A percentile compares a stretch with the other conserved stretches of the same genome.
Evolutionary conservation across 805 yeast genomes (phyloP).

Genomic region (Zygoascus ofunaensis): DNA sequence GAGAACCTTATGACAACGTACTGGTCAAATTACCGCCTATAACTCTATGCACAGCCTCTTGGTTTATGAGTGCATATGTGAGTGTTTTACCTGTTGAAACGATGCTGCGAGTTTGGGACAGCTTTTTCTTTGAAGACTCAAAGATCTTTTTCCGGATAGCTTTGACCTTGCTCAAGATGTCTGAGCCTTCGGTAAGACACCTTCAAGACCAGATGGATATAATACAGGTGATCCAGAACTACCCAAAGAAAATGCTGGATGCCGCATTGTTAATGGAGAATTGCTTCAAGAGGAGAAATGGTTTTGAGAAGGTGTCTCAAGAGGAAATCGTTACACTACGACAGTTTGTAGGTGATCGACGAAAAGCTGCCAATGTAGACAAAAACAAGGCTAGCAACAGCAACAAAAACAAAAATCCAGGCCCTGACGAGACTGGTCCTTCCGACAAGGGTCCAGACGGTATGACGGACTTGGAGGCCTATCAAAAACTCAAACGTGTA

Average conservation of each 20-base stretch:
- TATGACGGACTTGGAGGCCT: conserved; percentile 3
- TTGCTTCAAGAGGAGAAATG: conserved; percentile 19
- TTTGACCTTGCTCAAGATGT: conserved; percentile 63
- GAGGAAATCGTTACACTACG: conserved; percentile 74
- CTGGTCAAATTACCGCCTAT: conserved; percentile 78
- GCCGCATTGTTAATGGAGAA: conserved; percentile 16
- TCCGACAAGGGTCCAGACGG: background rate
- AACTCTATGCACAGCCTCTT: conserved; percentile 86
- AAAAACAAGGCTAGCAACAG: background rate
- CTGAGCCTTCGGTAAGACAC: conserved; percentile 53
- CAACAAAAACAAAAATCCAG: background rate
- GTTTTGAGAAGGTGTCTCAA: conserved; percentile 65
- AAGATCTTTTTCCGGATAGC: conserved; percentile 77
- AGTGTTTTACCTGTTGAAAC: conserved; percentile 86
- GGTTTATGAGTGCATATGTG: conserved; percentile 97
- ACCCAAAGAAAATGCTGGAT: conserved; percentile 54
- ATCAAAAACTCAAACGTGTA: background rate
- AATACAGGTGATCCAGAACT: conserved; percentile 78
- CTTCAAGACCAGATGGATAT: conserved; percentile 46
- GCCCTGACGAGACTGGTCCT: background rate
- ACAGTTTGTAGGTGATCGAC: conserved; percentile 54
- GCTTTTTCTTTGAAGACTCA: conserved; percentile 85
- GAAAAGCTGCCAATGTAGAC: conserved; percentile 12
- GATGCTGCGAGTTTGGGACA: conserved; percentile 87
- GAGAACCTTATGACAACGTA: conserved; percentile 35